Percentiles rank a stretch among this genome's conserved stretches.
Evolutionary conservation across 768 basidiomycete genomes (phyloP).

Genomic region (Trametes cinnabarina): DNA sequence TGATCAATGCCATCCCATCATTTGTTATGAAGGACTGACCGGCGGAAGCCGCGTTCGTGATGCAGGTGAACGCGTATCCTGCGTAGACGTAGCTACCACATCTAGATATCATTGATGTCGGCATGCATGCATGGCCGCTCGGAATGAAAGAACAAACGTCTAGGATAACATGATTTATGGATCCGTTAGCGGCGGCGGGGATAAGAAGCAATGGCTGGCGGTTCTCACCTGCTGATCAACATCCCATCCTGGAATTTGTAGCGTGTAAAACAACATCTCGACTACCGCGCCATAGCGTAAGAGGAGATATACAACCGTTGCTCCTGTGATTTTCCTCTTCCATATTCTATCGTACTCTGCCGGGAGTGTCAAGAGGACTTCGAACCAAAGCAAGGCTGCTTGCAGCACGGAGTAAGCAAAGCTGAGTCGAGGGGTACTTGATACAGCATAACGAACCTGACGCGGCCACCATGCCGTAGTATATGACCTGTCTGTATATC

Average conservation of each 20-base stretch:
- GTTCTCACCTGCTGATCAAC: not conserved
- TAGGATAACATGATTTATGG: too few relatives aligned
- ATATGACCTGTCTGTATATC: too few relatives aligned
- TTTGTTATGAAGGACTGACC: not conserved
- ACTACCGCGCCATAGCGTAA: not conserved
- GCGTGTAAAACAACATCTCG: not conserved
- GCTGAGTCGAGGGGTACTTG: too few relatives aligned
- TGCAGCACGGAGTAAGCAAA: not conserved
- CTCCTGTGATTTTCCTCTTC: conserved; percentile 4
- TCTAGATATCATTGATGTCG: too few relatives aligned
- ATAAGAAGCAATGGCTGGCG: not conserved
- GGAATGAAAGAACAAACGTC: too few relatives aligned
- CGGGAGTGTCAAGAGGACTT: not conserved
- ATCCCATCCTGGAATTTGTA: not conserved
- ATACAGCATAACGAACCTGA: too few relatives aligned
- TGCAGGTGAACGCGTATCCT: too few relatives aligned
- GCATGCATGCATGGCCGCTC: too few relatives aligned
- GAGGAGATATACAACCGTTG: not conserved
- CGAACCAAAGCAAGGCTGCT: conserved; percentile 5
- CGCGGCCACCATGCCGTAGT: too few relatives aligned
- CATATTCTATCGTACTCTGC: conserved; percentile 3
- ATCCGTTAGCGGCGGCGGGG: too few relatives aligned
- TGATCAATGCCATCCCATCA: too few relatives aligned
- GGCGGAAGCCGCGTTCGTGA: not conserved
- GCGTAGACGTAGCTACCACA: too few relatives aligned